Evolutionary conservation across 768 basidiomycete species (phyloP), one percentile per base, ranked within the genome.

Genomic region (Panus rudis): DNA sequence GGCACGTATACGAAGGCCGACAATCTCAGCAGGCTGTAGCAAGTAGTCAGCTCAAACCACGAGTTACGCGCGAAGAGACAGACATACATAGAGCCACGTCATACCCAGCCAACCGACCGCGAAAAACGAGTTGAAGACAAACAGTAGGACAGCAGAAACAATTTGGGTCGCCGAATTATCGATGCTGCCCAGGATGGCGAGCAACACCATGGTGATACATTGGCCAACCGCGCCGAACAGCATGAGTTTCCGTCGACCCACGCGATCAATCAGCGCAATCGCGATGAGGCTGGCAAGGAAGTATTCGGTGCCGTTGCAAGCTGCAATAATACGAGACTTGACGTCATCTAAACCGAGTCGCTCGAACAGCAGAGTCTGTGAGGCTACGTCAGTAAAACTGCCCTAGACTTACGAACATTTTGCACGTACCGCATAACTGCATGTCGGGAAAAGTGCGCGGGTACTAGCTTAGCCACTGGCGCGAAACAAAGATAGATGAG

Each of bases 111-210:
- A 84, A 0, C 81, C 81, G 41, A 80, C 61, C 0, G 79, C 79
- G 54, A 84, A 84, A 63, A 79, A 77, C 13, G 76, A 76, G 58
- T 82, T 81, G 68, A 81, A 84, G n/a, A 80, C 71, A 56, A 84
- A 83, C 1, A 84, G 59, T 2, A 80, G 54, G 26, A 81, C 66
- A 0, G 75, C 66, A 21, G 78, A 76, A 13, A 71, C 65, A 33
- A 76, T 62, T 42, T 76, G 74, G 3, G 74, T 62, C 1, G 66
- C 72, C 8, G 60, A 58, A 24, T 67, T 74, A 39, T 70, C 64
- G 40, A 76, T 61, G 41, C 70, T 72, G n/a, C 76, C 78, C 17
- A 78, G 63, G 19, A 79, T 63, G 0, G 77, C 78, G 11, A 81
- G 71, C 23, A 81, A 61, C 2, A 77, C 59, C 79, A 81, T 81